Base-by-base conservation (phyloP, 441 rosid species). In the Jatropha podagrica region DNA sequence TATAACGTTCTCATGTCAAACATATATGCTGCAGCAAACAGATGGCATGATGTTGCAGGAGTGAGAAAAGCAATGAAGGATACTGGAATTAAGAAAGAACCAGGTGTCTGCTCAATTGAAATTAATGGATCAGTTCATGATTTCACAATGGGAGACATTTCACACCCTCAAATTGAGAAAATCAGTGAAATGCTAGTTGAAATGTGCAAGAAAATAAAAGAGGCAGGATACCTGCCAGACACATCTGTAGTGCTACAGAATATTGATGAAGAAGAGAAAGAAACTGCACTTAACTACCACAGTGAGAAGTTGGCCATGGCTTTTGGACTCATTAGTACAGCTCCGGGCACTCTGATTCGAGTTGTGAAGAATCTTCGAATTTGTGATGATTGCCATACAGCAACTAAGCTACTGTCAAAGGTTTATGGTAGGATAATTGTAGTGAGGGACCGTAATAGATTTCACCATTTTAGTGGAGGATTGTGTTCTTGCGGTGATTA, bases 381-480 rank as follows among this genome's bases (percentile, higher is more conserved):
- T 44, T 84, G 82, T 46, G 74, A 74, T 3, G 85, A 81, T 42
- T 85, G 88, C 72, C 86, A 83, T 14, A 37, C 61, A 3, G 88
- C 80, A 26, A 81, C 83, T 55, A 81, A 85, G 74, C 49, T 78
- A 15, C 46, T 81, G 76, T 81, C 85, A 3, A 83, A 73, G 74
- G 71, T 82, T 5, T 77, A 80, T 72, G 38, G 23, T 14, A 80
- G 80, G 73, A 67, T 18, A 46, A 80, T 85, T 38, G 48, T 79
- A 51, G 78, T 82, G 5, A 77, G 85, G 20, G 88, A 82, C 54
- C 72, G 81, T 2, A 79, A 78, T 52, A 81, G 84, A 12, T 85
- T 85, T 74, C 88, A 82, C 71, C 79, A 79, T 18, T 75, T 85
- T 76, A 81, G 55, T 13, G 74, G 77, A 2, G 86, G 86, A 66